Conservation (phyloP, 805 yeast genomes). For the Metschnikowia shivogae region DNA sequence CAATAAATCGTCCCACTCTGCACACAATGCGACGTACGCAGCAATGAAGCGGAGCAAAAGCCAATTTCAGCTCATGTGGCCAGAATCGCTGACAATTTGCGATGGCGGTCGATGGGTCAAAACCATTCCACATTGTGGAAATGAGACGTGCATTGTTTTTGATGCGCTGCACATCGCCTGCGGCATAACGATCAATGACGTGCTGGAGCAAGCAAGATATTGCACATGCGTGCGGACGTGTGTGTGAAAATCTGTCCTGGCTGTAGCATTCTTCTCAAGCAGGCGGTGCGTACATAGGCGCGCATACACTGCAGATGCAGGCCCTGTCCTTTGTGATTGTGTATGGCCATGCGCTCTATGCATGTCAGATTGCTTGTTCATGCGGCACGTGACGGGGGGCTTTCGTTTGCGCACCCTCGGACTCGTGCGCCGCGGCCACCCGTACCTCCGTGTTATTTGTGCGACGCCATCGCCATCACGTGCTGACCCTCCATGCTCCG, state of each 20-base stretch:
- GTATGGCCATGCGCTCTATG: conserved; percentile 4
- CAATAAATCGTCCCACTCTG: neutral
- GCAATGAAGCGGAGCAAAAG: too few relatives aligned
- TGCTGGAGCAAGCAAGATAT: conserved; percentile 3
- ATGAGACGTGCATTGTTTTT: too few relatives aligned
- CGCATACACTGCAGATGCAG: conserved; percentile 2
- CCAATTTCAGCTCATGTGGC: too few relatives aligned
- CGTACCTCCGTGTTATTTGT: conserved; percentile 6
- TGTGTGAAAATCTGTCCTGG: conserved; percentile 6
- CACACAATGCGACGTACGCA: neutral
- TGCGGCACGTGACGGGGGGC: conserved; percentile 1
- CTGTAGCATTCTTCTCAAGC: conserved; percentile 5
- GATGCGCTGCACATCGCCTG: too few relatives aligned
- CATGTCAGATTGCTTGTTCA: conserved; percentile 7
- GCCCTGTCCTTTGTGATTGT: conserved; percentile 5
- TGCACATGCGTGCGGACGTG: conserved; percentile 5
- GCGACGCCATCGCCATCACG: conserved; percentile 2
- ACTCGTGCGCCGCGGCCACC: neutral
- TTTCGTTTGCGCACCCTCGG: conserved; percentile 1
- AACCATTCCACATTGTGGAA: neutral
- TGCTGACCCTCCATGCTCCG: conserved; percentile 1
- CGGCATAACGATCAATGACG: neutral
- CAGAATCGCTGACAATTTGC: too few relatives aligned
- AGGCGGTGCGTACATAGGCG: conserved; percentile 1
- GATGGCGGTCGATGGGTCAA: neutral